These are phyloP conservation scores for Cichorium intybus DNA, from an alignment of 140 eudicot genomes.

Conservation along the genomic window DNA sequence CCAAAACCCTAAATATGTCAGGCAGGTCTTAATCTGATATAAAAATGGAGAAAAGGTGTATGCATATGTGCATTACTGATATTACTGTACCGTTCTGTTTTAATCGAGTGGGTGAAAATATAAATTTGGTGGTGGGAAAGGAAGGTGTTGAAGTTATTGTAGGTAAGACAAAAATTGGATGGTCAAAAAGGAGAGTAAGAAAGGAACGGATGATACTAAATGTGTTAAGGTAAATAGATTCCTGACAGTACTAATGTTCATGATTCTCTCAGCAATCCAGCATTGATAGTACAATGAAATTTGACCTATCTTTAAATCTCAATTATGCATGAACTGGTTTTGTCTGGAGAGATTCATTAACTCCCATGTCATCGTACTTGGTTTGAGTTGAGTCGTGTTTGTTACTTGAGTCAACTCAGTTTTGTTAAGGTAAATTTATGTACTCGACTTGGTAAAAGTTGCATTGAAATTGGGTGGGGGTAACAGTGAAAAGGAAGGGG, in stretches of 20 bases:
- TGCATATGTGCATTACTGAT: not conserved
- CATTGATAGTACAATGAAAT: not conserved
- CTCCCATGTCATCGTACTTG: not conserved
- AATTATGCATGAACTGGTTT: not conserved
- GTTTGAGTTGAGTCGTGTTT: not conserved
- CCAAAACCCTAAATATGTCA: not conserved
- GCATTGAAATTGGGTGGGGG: not conserved
- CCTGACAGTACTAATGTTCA: slow-evolving; percentile 18
- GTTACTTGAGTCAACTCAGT: not conserved
- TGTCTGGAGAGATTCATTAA: not conserved
- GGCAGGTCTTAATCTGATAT: not conserved
- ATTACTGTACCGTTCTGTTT: slow-evolving; percentile 12
- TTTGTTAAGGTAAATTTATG: no score
- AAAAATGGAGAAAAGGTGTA: not conserved
- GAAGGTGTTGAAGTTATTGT: slow-evolving; percentile 7
- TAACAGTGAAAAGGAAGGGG: no score
- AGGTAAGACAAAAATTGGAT: slow-evolving; percentile 10
- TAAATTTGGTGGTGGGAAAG: slow-evolving; percentile 22
- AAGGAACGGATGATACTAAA: slow-evolving; percentile 20
- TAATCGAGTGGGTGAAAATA: slow-evolving; percentile 27
- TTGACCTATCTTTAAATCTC: not conserved
- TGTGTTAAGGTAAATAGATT: slow-evolving; percentile 26
- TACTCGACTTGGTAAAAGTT: not conserved
- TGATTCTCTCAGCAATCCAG: slow-evolving; percentile 20
- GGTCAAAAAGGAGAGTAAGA: slow-evolving; percentile 26